phyloP scores from a whole-genome alignment of 73 alveolate species.

The Effrenium voratum region DNA sequence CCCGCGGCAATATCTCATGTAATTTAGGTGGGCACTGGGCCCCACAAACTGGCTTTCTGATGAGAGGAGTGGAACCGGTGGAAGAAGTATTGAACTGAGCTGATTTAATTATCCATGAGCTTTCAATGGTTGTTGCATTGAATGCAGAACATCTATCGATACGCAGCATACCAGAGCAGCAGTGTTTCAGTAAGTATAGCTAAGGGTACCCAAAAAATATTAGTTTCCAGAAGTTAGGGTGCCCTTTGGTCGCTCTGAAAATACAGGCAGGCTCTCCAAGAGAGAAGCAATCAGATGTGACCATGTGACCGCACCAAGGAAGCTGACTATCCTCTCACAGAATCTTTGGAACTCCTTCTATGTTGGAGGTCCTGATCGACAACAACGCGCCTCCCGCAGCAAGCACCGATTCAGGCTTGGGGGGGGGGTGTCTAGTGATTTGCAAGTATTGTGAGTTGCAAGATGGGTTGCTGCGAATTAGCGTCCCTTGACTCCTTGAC shows the following conservation, averaged over 20 bases:
- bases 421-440: no score
- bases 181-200: neutral
- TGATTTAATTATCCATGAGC: no score
- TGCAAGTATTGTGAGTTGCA: neutral
- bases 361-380: conserved; percentile 42
- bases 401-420: no score
- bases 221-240: neutral
- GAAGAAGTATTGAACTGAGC: no score
- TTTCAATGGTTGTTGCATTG: no score
- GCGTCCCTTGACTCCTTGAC: no score
- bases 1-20: no score
- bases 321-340: neutral
- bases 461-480: neutral
- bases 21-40: no score
- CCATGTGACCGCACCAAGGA: neutral
- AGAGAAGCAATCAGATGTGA: neutral
- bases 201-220: neutral
- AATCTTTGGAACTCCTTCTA: conserved; percentile 74
- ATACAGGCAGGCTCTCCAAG: neutral
- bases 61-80: no score
- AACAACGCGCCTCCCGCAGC: no score
- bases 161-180: neutral
- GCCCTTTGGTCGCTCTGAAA: neutral
- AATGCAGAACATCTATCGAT: no score
- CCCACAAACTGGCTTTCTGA: no score